Evolutionary conservation across 2,329 filamentous ascomycete species (phyloP), one percentile per base, ranked within the genome.

Genomic region (Phaeophleospora eucalypticola): DNA sequence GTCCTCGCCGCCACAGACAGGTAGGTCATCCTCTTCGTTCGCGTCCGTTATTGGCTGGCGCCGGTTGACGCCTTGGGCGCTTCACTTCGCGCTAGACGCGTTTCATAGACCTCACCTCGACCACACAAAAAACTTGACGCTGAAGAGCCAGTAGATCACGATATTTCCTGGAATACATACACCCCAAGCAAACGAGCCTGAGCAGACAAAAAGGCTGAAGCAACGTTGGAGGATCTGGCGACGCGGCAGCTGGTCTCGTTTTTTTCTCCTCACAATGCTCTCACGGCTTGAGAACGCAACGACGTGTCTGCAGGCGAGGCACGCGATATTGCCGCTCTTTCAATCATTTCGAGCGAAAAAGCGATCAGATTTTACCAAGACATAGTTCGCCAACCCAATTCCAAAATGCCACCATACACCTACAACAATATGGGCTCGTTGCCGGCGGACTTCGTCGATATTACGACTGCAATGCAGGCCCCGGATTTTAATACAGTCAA

Each of bases 401-500:
- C n/a, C n/a, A n/a, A n/a, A n/a, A n/a, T n/a, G n/a, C n/a, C n/a
- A n/a, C n/a, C 24, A 29, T 6, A 7, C 12, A 29, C 24, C 6
- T 29, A 6, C 24, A 29, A 12, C 24, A 29, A 6, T 6, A 29
- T 29, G 24, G 24, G 7, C 6, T 29, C 24, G 6, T 53, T 52
- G 2, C 61, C 62, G 8, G 19, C 41, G 7, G 53, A 51, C 27
- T 65, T 63, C 51, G 34, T 53, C 17, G 57, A 62, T 45, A 52
- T 64, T n/a, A 46, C 49, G 2, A 41, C 44, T 4, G 58, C 57
- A 8, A 51, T 55, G 33, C 44, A 45, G 12, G 35, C 48, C 14
- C 36, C 46, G 9, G 19, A 43, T 2, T 27, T 46, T 34, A 52
- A 59, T 53, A 58, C 63, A 46, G 71, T 83, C 53, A 84, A 73